Percentiles rank a stretch among this genome's conserved stretches.
Conservation (phyloP, 805 yeast genomes). For the Spathaspora boniae region DNA sequence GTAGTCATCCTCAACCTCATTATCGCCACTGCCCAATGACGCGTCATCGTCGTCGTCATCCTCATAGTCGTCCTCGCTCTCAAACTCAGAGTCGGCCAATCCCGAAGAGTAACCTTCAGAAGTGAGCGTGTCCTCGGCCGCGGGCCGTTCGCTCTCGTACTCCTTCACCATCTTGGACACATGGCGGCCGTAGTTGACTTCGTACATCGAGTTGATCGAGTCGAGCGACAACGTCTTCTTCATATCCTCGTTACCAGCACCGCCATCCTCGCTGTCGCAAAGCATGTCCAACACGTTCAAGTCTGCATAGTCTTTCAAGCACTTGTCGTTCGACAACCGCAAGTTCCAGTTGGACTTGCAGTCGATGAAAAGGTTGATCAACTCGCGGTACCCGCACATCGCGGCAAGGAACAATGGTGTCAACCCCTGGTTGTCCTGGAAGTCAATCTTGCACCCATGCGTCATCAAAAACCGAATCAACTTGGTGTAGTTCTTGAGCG, state of each 20-base stretch:
- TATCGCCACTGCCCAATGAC: constrained; percentile 26
- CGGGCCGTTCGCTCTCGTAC: background rate
- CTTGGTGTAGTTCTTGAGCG: constrained; percentile 64
- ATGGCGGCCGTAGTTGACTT: constrained; percentile 36
- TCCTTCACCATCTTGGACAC: constrained; percentile 36
- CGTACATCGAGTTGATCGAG: constrained; percentile 38
- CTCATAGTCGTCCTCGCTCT: constrained; percentile 20
- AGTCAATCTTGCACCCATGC: constrained; percentile 65
- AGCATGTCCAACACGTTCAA: constrained; percentile 43
- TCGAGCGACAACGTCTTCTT: constrained; percentile 34
- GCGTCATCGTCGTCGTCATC: constrained; percentile 18
- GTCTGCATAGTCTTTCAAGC: constrained; percentile 41
- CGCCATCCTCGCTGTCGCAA: constrained; percentile 7
- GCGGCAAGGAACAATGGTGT: constrained; percentile 90
- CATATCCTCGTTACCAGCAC: constrained; percentile 12
- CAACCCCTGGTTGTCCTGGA: constrained; percentile 73
- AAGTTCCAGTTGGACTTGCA: constrained; percentile 59
- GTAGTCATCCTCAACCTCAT: constrained; percentile 17
- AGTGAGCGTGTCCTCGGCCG: constrained; percentile 3
- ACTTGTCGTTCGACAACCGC: constrained; percentile 48
- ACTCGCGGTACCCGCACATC: constrained; percentile 64
- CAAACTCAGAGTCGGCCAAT: constrained; percentile 28
- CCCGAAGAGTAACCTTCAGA: constrained; percentile 18
- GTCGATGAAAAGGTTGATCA: constrained; percentile 57
- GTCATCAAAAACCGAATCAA: constrained; percentile 63